Conservation (phyloP, 2,329 filamentous ascomycete genomes). For the Pseudogymnoascus sp. region DNA sequence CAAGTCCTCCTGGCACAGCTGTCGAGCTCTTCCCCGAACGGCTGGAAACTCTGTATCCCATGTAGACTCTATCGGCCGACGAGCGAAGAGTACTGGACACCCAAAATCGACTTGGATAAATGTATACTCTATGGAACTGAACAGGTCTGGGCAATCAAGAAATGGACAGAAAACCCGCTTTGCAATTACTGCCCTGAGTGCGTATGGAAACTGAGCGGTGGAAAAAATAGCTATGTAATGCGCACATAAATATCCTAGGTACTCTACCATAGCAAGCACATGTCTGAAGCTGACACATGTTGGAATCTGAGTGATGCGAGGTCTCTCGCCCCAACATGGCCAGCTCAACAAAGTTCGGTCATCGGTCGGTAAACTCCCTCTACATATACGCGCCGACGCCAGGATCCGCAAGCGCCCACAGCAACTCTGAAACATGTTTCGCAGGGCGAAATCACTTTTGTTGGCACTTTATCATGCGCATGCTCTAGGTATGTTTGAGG, state of each 20-base stretch:
- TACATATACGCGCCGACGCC: not conserved
- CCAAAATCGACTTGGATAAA: not conserved
- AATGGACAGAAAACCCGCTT: not conserved
- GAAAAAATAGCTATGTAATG: not conserved
- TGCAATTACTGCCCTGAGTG: not conserved
- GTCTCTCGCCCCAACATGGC: not conserved
- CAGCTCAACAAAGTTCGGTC: not conserved
- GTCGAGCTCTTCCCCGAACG: not conserved
- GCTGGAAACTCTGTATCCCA: not conserved
- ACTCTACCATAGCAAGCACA: not conserved
- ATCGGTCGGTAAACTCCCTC: not conserved
- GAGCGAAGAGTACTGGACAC: not conserved
- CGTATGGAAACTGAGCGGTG: not conserved
- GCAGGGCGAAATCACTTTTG: not conserved
- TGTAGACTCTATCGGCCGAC: not conserved
- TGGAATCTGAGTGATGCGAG: not conserved
- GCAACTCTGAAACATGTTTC: not conserved
- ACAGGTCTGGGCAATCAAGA: not conserved
- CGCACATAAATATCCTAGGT: not conserved
- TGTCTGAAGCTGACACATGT: not conserved
- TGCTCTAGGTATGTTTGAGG: not conserved
- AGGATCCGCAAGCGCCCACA: not conserved
- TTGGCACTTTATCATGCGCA: not conserved
- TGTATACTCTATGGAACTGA: too few relatives aligned
- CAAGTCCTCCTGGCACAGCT: not conserved